Base-by-base conservation (phyloP, 129 eudicot genomes). In the Escallonia rubra region DNA sequence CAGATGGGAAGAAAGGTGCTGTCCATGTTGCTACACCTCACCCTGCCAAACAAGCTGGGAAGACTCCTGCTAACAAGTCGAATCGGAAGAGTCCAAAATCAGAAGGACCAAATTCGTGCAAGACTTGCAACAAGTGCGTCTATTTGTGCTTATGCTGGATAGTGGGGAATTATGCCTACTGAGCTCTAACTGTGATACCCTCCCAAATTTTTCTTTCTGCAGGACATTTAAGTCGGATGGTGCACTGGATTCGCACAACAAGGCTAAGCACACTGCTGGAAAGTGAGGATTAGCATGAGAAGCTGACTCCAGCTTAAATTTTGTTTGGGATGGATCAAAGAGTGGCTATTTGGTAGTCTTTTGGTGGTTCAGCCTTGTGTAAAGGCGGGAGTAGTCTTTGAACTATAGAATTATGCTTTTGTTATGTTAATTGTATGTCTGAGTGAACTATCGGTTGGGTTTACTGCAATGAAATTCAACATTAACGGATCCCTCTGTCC, bases 191-290 rank as follows among this genome's bases (percentile, higher is more conserved):
- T 23, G 34, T 46, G 50, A 5, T 46, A 46, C 50, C 10, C 50
- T 6, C 50, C 8, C 50, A 46, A 46, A 46, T 5, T 9, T 46
- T 46, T 5, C 50, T 62, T 46, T 46, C 50, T 65, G 71, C 79
- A 90, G 97, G 96, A 66, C 72, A 43, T 90, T 90, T 69, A 79
- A 77, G 10, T 69, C 97, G 0, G 97, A 87, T 11, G 40, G n/a
- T 42, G 97, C 86, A 13, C 72, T 90, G 60, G 79, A 81, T 5
- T 76, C 97, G 60, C 97, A 90, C 71, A 68, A 80, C 66, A 81
- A 90, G 77, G 97, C 97, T 0, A 90, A 90, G 79, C 97, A 90
- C 75, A 68, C 67, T 47, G 61, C 57, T 42, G 76, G 55, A 74
- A 78, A 85, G 88, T 85, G 70, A 62, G 59, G 54, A 52, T 11